These are phyloP conservation scores for Rhodotorula babjevae DNA, from an alignment of 768 basidiomycete species.

Conservation along the genomic window DNA sequence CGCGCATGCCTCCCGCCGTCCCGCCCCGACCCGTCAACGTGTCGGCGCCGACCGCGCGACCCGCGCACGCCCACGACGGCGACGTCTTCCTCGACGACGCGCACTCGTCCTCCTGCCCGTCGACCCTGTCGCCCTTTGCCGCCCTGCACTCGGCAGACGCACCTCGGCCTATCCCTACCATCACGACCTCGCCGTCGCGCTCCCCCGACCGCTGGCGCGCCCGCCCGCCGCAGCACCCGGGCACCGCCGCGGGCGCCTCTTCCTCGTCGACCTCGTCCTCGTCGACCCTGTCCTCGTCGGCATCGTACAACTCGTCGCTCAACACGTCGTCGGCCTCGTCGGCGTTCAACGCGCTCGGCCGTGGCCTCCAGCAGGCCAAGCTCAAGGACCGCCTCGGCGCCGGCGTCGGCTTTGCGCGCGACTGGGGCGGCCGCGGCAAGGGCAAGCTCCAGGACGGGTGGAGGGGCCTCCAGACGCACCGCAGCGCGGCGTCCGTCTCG, in stretches of 20 bases:
- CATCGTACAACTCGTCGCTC: neutral
- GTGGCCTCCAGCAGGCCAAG: conserved; percentile 5
- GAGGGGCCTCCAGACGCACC: neutral
- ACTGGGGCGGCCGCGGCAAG: conserved; percentile 25
- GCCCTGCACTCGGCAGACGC: neutral
- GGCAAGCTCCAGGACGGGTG: conserved; percentile 8
- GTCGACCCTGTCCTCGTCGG: neutral
- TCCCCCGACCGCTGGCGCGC: neutral
- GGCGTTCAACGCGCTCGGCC: neutral
- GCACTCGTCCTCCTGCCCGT: neutral
- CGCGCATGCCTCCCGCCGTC: neutral
- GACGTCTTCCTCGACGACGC: neutral
- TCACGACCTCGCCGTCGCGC: too few species aligned
- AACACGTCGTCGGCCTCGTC: too few species aligned
- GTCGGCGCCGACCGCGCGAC: neutral
- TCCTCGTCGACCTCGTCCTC: neutral
- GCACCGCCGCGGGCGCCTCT: too few species aligned
- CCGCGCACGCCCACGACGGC: too few species aligned
- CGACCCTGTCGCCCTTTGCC: neutral
- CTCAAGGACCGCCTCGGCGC: conserved; percentile 28
- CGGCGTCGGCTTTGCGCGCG: conserved; percentile 10
- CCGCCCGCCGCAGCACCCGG: neutral
- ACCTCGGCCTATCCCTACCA: neutral
- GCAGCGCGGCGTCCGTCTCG: neutral
- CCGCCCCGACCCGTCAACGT: neutral